Base-by-base conservation (phyloP, 495 filamentous ascomycete genomes). In the Hypoxylon crocopeplum region DNA sequence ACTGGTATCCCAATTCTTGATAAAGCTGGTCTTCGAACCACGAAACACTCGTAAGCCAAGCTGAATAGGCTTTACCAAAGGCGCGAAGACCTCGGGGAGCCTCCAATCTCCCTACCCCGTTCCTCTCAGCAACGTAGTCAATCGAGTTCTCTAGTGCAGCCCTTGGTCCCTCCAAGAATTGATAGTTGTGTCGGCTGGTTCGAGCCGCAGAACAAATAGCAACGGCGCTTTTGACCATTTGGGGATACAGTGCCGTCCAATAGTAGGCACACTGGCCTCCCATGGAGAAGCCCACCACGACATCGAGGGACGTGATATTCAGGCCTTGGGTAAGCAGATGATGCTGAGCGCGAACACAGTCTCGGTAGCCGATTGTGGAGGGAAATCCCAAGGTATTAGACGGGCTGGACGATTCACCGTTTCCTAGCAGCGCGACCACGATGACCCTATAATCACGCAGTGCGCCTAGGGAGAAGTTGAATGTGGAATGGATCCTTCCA, bases 211-310 rank as follows among this genome's bases (percentile, higher is more conserved):
- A 69, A 42, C 74, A 76, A 13, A 81, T 69, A 0, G 68, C 56
- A 10, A 80, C 67, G 22, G 66, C 67, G 51, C 70, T 60, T 39
- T 72, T 59, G 20, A 76, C 67, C 47, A 80, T 78, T 13, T 67
- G 38, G 0, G 76, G 73, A 38, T 72, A 78, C 48, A 80, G 64
- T 11, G 62, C 64, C 7, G 59, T 62, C 71, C 75, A 75, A 60
- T 82, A 68, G 54, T 79, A 82, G n/a, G 79, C 69, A 50, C 77
- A 72, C 53, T 79, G 76, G 7, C 75, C 78, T 53, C 73, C 79
- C 79, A 82, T 82, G 39, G 66, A 72, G 68, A 80, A 82, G 25
- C 79, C 79, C 11, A 75, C 62, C 22, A 75, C 47, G 13, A 62
- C 68, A 52, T 73, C 69, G 22, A 77, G 17, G 21, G 55, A 34